Evolutionary conservation across 2,329 filamentous ascomycete species (phyloP).

Genomic region (Colletotrichum trifolii): DNA sequence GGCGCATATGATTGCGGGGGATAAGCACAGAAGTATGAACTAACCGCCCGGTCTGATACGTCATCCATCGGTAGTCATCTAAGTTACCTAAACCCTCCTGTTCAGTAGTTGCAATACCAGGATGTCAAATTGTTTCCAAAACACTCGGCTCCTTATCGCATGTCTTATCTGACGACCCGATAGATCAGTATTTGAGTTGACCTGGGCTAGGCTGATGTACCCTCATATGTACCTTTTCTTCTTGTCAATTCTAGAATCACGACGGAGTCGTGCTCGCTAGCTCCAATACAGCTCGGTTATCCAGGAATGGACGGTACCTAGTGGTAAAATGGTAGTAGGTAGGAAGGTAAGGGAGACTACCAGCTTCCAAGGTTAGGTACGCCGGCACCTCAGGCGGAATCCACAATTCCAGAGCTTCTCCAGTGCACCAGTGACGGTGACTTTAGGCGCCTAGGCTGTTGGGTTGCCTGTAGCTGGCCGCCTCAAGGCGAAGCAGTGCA

Average conservation of each 20-base stretch:
- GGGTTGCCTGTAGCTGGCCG: not conserved
- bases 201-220: conserved; percentile 4
- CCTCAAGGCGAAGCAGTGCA: not conserved
- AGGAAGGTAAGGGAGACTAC: conserved; percentile 5
- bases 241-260: conserved; percentile 36
- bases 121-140: no score
- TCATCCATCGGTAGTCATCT: no score
- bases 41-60: no score
- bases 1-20: conserved; percentile 17
- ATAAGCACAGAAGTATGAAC: not conserved
- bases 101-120: no score
- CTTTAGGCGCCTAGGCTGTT: not conserved
- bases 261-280: not conserved
- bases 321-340: conserved; percentile 21
- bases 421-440: not conserved
- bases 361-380: conserved; percentile 11
- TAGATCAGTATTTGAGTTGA: not conserved
- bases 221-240: conserved; percentile 34
- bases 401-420: conserved; percentile 6
- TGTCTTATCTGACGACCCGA: not conserved
- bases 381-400: not conserved
- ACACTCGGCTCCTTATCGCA: not conserved
- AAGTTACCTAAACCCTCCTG: no score
- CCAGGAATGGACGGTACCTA: not conserved
- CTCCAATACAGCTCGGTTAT: no score